Conservation (phyloP, 371 early-diverging fungal genomes). For the Fennellomyces sp. region DNA sequence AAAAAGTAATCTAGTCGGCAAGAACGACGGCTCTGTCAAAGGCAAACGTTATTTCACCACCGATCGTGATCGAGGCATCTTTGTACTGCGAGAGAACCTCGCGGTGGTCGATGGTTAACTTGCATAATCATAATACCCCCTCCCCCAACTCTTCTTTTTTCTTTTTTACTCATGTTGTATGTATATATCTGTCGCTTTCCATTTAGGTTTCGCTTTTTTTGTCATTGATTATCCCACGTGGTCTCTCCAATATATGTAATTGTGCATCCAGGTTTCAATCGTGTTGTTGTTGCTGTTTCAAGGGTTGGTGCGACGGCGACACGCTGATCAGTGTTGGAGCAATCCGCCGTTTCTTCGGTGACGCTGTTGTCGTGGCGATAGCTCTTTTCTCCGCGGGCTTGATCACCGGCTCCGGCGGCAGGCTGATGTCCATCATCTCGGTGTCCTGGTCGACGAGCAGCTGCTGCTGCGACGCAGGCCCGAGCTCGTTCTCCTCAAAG, state of each 20-base stretch:
- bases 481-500: slow-evolving; percentile 70
- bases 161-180: not conserved
- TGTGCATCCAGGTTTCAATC: not conserved
- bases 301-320: slow-evolving; percentile 3
- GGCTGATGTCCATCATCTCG: slow-evolving; percentile 32
- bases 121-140: not conserved
- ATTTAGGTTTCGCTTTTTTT: not conserved
- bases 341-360: slow-evolving; percentile 35
- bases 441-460: slow-evolving; percentile 12
- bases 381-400: slow-evolving; percentile 1
- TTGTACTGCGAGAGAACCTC: slow-evolving; percentile 34
- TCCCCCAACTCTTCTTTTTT: not conserved
- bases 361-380: not conserved
- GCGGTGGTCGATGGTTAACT: slow-evolving; percentile 11
- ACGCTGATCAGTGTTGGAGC: slow-evolving; percentile 35
- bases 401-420: not conserved
- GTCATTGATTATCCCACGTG: not conserved
- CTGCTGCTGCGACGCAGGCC: slow-evolving; percentile 11
- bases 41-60: slow-evolving; percentile 39
- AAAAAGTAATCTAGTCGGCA: slow-evolving; percentile 46
- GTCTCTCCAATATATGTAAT: not conserved
- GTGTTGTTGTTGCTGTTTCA: slow-evolving; percentile 7
- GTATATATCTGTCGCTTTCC: not conserved
- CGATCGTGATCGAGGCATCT: slow-evolving; percentile 39
- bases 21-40: slow-evolving; percentile 43